Percentiles rank a stretch among this genome's conserved stretches.
phyloP scores from a whole-genome alignment of 805 yeast genomes.

The Saccharomycopsis amapae region DNA sequence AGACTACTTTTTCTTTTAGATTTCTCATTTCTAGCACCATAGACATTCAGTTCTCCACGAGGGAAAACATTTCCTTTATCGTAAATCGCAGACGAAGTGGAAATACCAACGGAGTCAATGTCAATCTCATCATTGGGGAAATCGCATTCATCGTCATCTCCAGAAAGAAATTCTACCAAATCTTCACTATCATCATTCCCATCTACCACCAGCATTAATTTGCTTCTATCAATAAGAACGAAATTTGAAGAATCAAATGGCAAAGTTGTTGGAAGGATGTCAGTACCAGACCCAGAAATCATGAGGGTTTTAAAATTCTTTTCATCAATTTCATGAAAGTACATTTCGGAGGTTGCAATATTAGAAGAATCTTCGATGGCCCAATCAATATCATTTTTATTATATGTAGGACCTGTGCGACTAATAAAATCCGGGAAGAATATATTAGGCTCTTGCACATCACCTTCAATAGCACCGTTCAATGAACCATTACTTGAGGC shows the following conservation, averaged over 20 bases:
- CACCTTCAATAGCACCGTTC: neutral
- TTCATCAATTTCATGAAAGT: conserved; percentile 12
- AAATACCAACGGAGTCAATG: neutral
- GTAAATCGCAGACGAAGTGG: too few species aligned
- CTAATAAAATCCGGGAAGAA: conserved; percentile 1
- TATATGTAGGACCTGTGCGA: neutral
- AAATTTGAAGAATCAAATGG: conserved; percentile 13
- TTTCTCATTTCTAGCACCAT: too few species aligned
- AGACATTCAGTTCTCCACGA: too few species aligned
- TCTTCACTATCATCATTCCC: conserved; percentile 6
- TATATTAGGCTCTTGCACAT: neutral
- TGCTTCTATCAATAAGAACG: conserved; percentile 16
- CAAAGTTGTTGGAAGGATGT: neutral
- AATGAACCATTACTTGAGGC: neutral
- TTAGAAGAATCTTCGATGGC: neutral
- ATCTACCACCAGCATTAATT: conserved; percentile 5
- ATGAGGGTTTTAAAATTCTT: conserved; percentile 1
- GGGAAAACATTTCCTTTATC: too few species aligned
- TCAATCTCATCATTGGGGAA: neutral
- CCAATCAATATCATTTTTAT: conserved; percentile 7
- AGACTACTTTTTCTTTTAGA: neutral
- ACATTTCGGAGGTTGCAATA: conserved; percentile 18
- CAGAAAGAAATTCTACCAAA: conserved; percentile 8
- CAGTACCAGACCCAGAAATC: too few species aligned
- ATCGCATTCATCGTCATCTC: too few species aligned